Evolutionary conservation across 2,329 filamentous ascomycete genomes (phyloP), one percentile per base, ranked within the genome.

Genomic region (Xylariomycetidae sp.): DNA sequence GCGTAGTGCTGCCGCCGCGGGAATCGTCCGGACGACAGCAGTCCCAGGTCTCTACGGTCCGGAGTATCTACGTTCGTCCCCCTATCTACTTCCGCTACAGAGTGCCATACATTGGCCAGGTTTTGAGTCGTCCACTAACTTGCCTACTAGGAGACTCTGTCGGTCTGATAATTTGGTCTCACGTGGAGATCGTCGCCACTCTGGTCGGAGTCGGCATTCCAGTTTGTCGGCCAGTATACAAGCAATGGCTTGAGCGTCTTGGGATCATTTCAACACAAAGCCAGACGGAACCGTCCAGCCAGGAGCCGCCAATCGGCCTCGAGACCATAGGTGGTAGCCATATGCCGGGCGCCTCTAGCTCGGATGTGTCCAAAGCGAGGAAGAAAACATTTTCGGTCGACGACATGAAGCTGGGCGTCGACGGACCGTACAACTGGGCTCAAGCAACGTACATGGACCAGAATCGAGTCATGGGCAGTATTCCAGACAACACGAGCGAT

Each of bases 171-270:
- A 30, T 45, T 7, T 50, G 44, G 48, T 41, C 45, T 16, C 31
- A 37, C 2, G 41, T 40, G 4, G 46, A 49, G 23, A 38, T 42
- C 9, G 25, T 42, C 12, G 40, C 41, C 9, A 50, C 42, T 4
- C 31, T 50, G n/a, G 40, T 49, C 13, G 39, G 44, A 18, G 39
- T 49, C 19, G 42, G 42, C 4, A 46, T 50, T 14, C 42, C 46
- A 8, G 36, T 43, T 9, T 48, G 39, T 13, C 44, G 42, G 3
- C 46, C 48, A 6, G n/a, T n/a, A n/a, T n/a, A n/a, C n/a, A n/a
- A n/a, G n/a, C n/a, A 35, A 5, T 36, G 37, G 23, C 20, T 41
- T 10, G 23, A 34, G 9, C 28, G 31, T 16, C 20, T 45, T n/a
- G 35, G 29, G 25, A 23, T 28, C n/a, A 4, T 22, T 8, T 18